These are phyloP conservation scores for Quercus wislizeni DNA, from an alignment of 306 rosid species.

Conservation along the genomic window DNA sequence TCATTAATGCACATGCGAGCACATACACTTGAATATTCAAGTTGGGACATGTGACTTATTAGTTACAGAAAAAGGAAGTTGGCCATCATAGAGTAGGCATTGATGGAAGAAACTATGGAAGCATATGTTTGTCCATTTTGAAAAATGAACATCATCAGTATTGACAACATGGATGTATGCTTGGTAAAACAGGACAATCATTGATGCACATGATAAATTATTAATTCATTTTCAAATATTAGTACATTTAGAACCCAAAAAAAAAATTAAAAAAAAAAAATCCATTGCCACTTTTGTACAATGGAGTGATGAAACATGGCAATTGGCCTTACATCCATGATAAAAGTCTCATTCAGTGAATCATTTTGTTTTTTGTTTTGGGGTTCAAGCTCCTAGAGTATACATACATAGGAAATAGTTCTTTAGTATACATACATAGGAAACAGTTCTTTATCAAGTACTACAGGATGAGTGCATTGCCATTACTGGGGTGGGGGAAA, in stretches of 20 bases:
- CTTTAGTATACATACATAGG: no score
- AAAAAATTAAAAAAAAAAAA: no score
- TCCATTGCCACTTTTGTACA: not conserved
- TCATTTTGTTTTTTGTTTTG: not conserved
- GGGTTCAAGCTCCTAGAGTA: no score
- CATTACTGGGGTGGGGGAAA: no score
- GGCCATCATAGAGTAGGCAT: not conserved
- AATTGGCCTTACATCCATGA: not conserved
- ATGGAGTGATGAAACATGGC: not conserved
- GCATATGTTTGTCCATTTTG: not conserved
- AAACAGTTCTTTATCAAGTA: no score
- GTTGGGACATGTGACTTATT: not conserved
- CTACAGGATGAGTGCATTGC: no score
- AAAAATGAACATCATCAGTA: not conserved
- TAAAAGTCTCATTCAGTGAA: not conserved
- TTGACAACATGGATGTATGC: not conserved
- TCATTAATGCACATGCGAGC: not conserved
- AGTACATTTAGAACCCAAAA: not conserved
- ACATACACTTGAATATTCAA: not conserved
- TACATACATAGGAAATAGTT: no score
- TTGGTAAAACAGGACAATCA: no score
- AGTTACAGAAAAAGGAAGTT: not conserved
- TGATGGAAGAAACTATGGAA: not conserved
- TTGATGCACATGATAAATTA: no score
- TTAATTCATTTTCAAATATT: not conserved